These are phyloP conservation scores for Wickerhamomyces subpelliculosus DNA, from an alignment of 805 yeast genomes.

Conservation along the genomic window DNA sequence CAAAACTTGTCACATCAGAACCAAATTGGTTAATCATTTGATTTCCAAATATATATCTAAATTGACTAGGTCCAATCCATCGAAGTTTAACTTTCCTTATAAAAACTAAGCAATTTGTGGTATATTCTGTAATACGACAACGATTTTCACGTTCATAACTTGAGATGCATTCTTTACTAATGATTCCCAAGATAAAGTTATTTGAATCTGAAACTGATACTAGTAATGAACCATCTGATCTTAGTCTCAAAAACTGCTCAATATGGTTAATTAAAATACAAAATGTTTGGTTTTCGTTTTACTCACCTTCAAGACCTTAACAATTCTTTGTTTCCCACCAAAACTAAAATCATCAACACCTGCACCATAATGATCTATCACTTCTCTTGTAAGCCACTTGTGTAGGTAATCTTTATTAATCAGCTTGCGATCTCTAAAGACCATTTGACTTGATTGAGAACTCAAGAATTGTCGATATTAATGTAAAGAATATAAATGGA, in stretches of 20 bases:
- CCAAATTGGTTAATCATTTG: too few species aligned
- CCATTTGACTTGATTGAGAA: too few species aligned
- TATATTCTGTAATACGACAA: slow-evolving; percentile 9
- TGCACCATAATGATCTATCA: neutral
- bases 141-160: slow-evolving; percentile 6
- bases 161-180: slow-evolving; percentile 1
- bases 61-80: too few species aligned
- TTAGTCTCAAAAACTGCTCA: slow-evolving; percentile 1
- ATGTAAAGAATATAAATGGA: too few species aligned
- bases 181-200: slow-evolving; percentile 2
- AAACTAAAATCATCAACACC: neutral
- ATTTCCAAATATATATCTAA: too few species aligned
- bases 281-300: neutral
- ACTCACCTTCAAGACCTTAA: neutral
- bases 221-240: slow-evolving; percentile 4
- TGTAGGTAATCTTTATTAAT: neutral
- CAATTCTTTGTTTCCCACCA: neutral
- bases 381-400: neutral
- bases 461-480: too few species aligned
- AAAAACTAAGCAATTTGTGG: slow-evolving; percentile 4
- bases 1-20: slow-evolving; percentile 1
- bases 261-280: neutral
- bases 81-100: slow-evolving; percentile 1
- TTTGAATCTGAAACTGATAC: slow-evolving; percentile 7
- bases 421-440: neutral